Evolutionary conservation across 2,329 filamentous ascomycete genomes (phyloP).

Genomic region (Boeremia lycopersici): DNA sequence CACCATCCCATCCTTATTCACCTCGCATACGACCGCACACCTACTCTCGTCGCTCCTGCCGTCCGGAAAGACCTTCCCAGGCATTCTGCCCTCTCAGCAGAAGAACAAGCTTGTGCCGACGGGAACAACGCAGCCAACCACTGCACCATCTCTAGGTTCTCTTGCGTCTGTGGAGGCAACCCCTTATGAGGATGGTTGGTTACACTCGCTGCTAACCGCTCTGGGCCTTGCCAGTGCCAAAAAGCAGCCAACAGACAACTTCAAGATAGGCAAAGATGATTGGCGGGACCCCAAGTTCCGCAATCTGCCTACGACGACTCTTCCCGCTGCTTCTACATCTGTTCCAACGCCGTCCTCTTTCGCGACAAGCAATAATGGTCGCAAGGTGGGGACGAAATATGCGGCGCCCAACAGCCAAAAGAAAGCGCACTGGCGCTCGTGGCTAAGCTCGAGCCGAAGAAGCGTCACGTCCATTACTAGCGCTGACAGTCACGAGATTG

Average conservation of each 20-base stretch:
- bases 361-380: conserved; percentile 46
- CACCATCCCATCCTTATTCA: conserved; percentile 92
- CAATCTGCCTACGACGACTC: conserved; percentile 47
- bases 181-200: conserved; percentile 46
- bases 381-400: conserved; percentile 1
- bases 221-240: conserved; percentile 48
- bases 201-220: conserved; percentile 53
- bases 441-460: conserved; percentile 27
- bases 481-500: conserved; percentile 24
- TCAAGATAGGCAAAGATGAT: conserved; percentile 84
- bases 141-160: conserved; percentile 1
- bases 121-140: neutral
- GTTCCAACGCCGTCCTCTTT: conserved; percentile 47
- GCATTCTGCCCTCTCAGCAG: conserved; percentile 57
- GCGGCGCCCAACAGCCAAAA: conserved; percentile 24
- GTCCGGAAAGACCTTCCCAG: conserved; percentile 52
- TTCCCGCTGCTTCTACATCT: conserved; percentile 1
- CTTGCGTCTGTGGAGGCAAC: neutral
- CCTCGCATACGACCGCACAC: conserved; percentile 91
- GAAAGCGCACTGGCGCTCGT: conserved; percentile 30
- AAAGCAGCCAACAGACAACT: conserved; percentile 57
- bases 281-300: conserved; percentile 82
- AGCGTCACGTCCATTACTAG: conserved; percentile 28
- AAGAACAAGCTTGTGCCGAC: conserved; percentile 58
- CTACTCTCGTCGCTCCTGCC: conserved; percentile 87